A percentile compares a stretch with the other conserved stretches of the same genome.
phyloP scores from a whole-genome alignment of 2,329 filamentous ascomycete species.

The Helminthosporium solani region DNA sequence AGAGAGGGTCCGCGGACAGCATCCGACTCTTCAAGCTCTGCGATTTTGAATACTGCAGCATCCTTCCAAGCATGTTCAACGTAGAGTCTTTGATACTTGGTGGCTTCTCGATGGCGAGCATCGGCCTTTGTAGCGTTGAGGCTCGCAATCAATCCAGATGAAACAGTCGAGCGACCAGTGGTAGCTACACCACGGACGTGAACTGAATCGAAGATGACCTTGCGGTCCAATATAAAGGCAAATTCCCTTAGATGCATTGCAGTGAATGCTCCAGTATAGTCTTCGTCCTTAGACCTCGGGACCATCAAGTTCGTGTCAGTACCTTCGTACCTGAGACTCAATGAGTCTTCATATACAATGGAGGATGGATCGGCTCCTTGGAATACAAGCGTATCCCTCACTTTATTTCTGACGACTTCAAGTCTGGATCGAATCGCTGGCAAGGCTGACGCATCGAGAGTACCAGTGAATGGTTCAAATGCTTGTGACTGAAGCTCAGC shows the following conservation, averaged over 20 bases:
- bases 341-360: constrained; percentile 74
- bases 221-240: constrained; percentile 3
- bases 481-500: constrained; percentile 71
- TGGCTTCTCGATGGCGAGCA: constrained; percentile 2
- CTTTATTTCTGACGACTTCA: not conserved
- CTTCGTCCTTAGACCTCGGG: constrained; percentile 71
- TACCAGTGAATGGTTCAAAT: constrained; percentile 52
- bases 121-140: constrained; percentile 17
- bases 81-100: constrained; percentile 2
- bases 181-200: constrained; percentile 42
- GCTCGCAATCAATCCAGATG: not conserved
- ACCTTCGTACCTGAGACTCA: constrained; percentile 87
- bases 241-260: constrained; percentile 85
- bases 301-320: constrained; percentile 88
- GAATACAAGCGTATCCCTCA: constrained; percentile 68
- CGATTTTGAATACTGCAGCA: constrained; percentile 18
- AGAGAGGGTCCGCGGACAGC: constrained; percentile 72
- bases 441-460: not conserved
- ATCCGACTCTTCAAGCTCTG: constrained; percentile 30
- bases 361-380: constrained; percentile 63
- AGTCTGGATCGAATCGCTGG: constrained; percentile 21
- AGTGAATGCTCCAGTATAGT: constrained; percentile 76
- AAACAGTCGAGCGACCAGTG: constrained; percentile 8
- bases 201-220: constrained; percentile 42
- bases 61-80: constrained; percentile 16